A percentile compares a stretch with the other conserved stretches of the same genome.
Evolutionary conservation across 352 stramenopile genomes (phyloP).

Genomic region (Pythium sukuiense): DNA sequence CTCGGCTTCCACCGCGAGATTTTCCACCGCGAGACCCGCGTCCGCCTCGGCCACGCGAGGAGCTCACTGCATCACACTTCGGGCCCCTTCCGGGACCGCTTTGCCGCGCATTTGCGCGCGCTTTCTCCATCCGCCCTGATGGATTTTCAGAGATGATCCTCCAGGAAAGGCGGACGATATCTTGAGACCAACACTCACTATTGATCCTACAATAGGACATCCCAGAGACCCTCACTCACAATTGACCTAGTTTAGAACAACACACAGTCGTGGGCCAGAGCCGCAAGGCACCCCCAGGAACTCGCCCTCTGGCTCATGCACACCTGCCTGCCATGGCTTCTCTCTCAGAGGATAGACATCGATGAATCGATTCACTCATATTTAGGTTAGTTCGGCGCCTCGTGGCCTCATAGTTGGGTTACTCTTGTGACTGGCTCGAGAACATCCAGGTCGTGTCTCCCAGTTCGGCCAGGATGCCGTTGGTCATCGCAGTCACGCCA

Average conservation of each 20-base stretch:
- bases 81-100: not conserved
- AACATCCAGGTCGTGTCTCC: not conserved
- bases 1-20: slow-evolving; percentile 17
- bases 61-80: slow-evolving; percentile 4
- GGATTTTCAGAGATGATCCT: slow-evolving; percentile 20
- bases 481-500: slow-evolving; percentile 5
- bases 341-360: no score
- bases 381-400: not conserved
- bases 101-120: slow-evolving; percentile 3
- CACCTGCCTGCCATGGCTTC: no score
- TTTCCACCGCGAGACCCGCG: slow-evolving; percentile 8
- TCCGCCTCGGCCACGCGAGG: not conserved
- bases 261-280: not conserved
- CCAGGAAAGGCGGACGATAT: not conserved
- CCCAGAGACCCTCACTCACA: slow-evolving; percentile 29
- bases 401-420: not conserved
- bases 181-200: slow-evolving; percentile 9
- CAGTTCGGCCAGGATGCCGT: slow-evolving; percentile 12
- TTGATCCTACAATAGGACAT: not conserved
- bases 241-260: slow-evolving; percentile 8
- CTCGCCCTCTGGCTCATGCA: not conserved
- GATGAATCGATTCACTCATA: not conserved
- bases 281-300: not conserved
- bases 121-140: slow-evolving; percentile 6
- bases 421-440: slow-evolving; percentile 10